Base-by-base conservation (phyloP, 768 basidiomycete species). In the Russula sp. region DNA sequence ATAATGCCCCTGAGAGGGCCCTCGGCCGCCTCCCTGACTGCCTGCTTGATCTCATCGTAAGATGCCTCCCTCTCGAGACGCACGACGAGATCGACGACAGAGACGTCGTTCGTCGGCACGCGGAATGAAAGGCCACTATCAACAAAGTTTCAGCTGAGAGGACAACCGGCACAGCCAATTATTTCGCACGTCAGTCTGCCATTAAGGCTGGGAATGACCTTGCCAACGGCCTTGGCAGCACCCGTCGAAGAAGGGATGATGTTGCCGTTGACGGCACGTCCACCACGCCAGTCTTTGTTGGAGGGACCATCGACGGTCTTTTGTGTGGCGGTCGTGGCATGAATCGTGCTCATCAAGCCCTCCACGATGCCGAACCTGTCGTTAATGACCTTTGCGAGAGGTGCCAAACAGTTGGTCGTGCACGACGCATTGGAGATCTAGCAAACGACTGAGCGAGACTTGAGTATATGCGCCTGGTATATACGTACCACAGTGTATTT, bases 321-420 rank as follows among this genome's bases (percentile, higher is more conserved):
- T 76, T 94, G 91, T 62, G 94, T 96, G 56, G 94, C 94, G 54
- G 94, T 97, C 70, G 94, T 94, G 48, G 95, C 87, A 75, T 98
- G 95, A 70, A 99, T 91, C 71, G 96, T 98, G 78, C 90, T 95
- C 97, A 98, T 98, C 75, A 99, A 83, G 73, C 90, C 96, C 80
- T 99, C 96, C 65, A 90, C 82, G 71, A 99, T 95, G 71, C 89
- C 91, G 72, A 91, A 98, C 66, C 92, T 94, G 85, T 98, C 97
- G 78, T 99, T 71, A 81, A 99, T 82, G 76, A 98, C 88, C 83
- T 99, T 99, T 76, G 95, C 96, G 65, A 99, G 85, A 66, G 96
- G 94, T n/a, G 96, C 96, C 63, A 99, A 85, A 78, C 96, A 99
- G 87, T 99, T 99, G 76, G 96, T 99, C 51, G 96, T 98, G 86